Percentiles rank a stretch among this genome's conserved stretches.
Conservation (phyloP, 192 early-diverging fungal genomes). For the Entomortierella beljakovae region DNA sequence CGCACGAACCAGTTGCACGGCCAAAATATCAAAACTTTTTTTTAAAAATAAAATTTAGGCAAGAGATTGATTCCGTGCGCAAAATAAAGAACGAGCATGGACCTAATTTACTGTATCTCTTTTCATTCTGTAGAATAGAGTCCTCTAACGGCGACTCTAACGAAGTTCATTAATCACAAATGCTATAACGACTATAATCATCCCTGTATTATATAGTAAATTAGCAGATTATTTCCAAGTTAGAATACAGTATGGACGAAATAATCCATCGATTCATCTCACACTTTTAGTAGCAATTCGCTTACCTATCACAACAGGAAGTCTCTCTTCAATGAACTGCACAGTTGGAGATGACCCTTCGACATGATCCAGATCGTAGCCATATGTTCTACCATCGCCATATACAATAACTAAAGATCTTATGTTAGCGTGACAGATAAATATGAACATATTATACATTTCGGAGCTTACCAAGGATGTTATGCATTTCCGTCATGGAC, state of each 20-base stretch:
- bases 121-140: background rate
- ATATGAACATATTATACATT: background rate
- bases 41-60: background rate
- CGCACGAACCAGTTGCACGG: slow-evolving; percentile 20
- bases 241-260: background rate
- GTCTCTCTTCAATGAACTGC: slow-evolving; percentile 19
- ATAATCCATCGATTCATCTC: background rate
- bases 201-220: slow-evolving; percentile 9
- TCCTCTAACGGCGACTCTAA: background rate
- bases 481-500: background rate
- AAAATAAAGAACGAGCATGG: background rate
- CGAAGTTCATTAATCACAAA: slow-evolving; percentile 42
- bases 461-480: slow-evolving; percentile 27
- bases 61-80: background rate
- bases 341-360: slow-evolving; percentile 7
- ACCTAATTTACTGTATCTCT: background rate
- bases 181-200: slow-evolving; percentile 35
- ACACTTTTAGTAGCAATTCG: background rate
- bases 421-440: background rate
- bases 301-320: slow-evolving; percentile 40
- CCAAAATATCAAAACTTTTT: background rate
- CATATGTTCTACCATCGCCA: slow-evolving; percentile 20
- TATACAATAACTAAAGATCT: slow-evolving; percentile 21
- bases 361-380: slow-evolving; percentile 17
- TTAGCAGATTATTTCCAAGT: background rate